These are phyloP conservation scores for Fusarium sp. DNA, from an alignment of 2,329 filamentous ascomycete species.

Conservation along the genomic window DNA sequence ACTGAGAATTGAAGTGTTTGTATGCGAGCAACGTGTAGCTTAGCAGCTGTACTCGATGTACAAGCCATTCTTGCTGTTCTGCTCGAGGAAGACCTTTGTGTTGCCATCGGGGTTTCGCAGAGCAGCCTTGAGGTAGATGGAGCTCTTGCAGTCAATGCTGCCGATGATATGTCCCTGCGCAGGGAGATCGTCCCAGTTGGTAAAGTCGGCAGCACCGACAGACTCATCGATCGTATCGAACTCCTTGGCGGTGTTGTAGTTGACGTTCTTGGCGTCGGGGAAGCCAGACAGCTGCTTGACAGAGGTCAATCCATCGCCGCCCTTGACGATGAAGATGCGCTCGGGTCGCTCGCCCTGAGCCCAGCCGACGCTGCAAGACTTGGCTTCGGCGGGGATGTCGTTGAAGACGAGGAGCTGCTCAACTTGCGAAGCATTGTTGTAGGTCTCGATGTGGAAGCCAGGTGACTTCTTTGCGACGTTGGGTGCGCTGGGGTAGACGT, in stretches of 20 bases:
- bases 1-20: slow-evolving; percentile 12
- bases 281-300: slow-evolving; percentile 45
- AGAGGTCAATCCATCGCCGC: slow-evolving; percentile 40
- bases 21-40: neutral
- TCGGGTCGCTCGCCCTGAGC: slow-evolving; percentile 51
- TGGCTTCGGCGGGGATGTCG: slow-evolving; percentile 47
- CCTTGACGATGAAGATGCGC: slow-evolving; percentile 53
- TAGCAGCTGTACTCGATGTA: slow-evolving; percentile 41
- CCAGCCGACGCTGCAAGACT: slow-evolving; percentile 49
- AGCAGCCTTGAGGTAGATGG: slow-evolving; percentile 46
- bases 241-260: slow-evolving; percentile 36
- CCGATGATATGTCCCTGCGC: slow-evolving; percentile 42
- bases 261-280: slow-evolving; percentile 36
- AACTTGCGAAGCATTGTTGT: slow-evolving; percentile 38
- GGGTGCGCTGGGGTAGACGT: slow-evolving; percentile 33
- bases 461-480: slow-evolving; percentile 21
- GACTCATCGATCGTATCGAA: slow-evolving; percentile 34
- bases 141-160: slow-evolving; percentile 43
- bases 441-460: slow-evolving; percentile 43
- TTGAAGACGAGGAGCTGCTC: slow-evolving; percentile 50
- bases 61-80: slow-evolving; percentile 48
- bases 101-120: slow-evolving; percentile 39
- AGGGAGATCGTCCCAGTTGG: slow-evolving; percentile 44
- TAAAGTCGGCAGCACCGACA: slow-evolving; percentile 46
- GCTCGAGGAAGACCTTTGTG: slow-evolving; percentile 47